phyloP scores from a whole-genome alignment of 2,329 filamentous ascomycete genomes.

The Aspergillus japonicus region DNA sequence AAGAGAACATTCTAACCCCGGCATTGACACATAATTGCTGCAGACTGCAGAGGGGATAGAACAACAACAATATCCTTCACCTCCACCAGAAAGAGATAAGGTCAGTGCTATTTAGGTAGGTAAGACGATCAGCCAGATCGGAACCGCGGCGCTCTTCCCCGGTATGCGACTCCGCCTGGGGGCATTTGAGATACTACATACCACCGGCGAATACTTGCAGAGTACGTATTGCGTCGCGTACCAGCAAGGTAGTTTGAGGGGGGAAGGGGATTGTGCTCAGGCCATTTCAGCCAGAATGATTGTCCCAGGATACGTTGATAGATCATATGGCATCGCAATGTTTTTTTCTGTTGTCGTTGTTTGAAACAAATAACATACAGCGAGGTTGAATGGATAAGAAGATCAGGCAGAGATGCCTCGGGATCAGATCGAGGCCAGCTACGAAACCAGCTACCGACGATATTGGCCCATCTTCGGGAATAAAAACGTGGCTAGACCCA shows the following conservation, averaged over 20 bases:
- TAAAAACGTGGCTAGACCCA: constrained; percentile 19
- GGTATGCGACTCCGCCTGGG: constrained; percentile 27
- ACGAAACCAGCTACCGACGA: neutral
- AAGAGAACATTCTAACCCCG: neutral
- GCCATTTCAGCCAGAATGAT: constrained; percentile 20
- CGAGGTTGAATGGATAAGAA: neutral
- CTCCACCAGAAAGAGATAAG: constrained; percentile 5
- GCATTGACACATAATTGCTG: constrained; percentile 12
- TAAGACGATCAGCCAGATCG: constrained; percentile 25
- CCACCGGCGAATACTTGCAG: constrained; percentile 22
- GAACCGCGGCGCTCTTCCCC: constrained; percentile 29
- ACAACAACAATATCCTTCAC: constrained; percentile 10
- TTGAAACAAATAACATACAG: no score
- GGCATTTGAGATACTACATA: constrained; percentile 26
- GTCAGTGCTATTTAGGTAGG: constrained; percentile 10
- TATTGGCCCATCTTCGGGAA: neutral
- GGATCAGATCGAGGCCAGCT: neutral
- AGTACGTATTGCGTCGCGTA: constrained; percentile 4
- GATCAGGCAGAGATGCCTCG: neutral
- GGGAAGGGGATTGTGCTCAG: constrained; percentile 3
- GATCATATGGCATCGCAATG: constrained; percentile 12
- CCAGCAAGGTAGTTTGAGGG: constrained; percentile 13
- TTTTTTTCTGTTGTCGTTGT: no score
- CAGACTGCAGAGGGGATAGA: constrained; percentile 8
- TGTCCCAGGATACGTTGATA: constrained; percentile 12